Evolutionary conservation across 2,329 filamentous ascomycete genomes (phyloP).

Genomic region (Podosphaera leucotricha): DNA sequence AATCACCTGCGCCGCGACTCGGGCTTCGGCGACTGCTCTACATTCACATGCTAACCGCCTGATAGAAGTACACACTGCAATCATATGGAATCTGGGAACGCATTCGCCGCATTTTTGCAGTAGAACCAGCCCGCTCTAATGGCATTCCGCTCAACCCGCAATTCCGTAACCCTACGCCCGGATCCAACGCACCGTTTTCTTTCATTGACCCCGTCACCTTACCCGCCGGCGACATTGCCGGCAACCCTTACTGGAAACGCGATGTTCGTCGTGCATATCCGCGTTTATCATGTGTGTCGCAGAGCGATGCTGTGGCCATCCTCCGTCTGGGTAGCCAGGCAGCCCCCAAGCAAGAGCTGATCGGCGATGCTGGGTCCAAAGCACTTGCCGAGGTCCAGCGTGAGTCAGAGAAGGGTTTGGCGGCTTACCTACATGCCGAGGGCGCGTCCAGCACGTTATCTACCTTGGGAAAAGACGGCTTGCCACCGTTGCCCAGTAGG

Average conservation of each 20-base stretch:
- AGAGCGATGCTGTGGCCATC: slow-evolving; percentile 67
- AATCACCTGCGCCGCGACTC: slow-evolving; percentile 8
- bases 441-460: slow-evolving; percentile 24
- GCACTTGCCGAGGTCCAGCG: slow-evolving; percentile 51
- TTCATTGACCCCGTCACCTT: slow-evolving; percentile 68
- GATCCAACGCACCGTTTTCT: slow-evolving; percentile 39
- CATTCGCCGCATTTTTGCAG: slow-evolving; percentile 51
- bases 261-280: slow-evolving; percentile 70
- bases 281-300: slow-evolving; percentile 51
- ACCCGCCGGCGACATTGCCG: slow-evolving; percentile 69
- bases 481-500: slow-evolving; percentile 70
- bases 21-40: slow-evolving; percentile 2
- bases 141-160: slow-evolving; percentile 83
- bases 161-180: slow-evolving; percentile 71
- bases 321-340: slow-evolving; percentile 65
- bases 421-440: slow-evolving; percentile 48
- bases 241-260: slow-evolving; percentile 93
- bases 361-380: slow-evolving; percentile 53
- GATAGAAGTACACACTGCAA: slow-evolving; percentile 86
- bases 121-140: slow-evolving; percentile 74
- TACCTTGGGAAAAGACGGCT: slow-evolving; percentile 49
- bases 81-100: slow-evolving; percentile 72
- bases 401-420: slow-evolving; percentile 50
- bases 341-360: slow-evolving; percentile 58
- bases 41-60: not conserved